Base-by-base conservation (phyloP, 345 rosid genomes). In the Clausena lansium region DNA sequence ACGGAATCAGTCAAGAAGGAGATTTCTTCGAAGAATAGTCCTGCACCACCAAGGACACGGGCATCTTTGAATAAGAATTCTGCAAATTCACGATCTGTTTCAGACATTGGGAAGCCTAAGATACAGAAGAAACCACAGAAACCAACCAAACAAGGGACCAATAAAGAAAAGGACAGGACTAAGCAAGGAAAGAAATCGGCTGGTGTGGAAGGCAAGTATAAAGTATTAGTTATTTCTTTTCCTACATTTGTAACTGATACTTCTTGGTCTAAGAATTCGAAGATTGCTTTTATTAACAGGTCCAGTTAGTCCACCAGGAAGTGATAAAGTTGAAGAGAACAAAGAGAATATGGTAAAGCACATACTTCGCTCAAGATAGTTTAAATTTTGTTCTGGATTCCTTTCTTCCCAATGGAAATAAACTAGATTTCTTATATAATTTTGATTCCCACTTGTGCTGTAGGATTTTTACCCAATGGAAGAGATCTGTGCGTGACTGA, bases 331-430 rank as follows among this genome's bases (percentile, higher is more conserved):
- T 45, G 86, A 82, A 78, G 97, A 88, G 85, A 86, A 95, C 87
- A 95, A 95, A 83, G 98, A 95, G 85, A 95, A 93, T 74, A 64
- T 83, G 95, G 95, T 93, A 86, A 83, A 80, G 50, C 14, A 7
- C 10, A 47, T 24, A 41, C 24, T 20, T 55, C 24, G 5, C 39
- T 35, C 71, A 36, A 73, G 30, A 45, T 59, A 59, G 69, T 20
- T 36, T 10, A 50, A 64, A 11, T 27, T 38, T 52, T 17, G 20
- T 17, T 52, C 1, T 15, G 57, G 57, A 19, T 52, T 0, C 4
- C 20, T 52, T 1, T 52, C 57, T 17, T 52, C 57, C 57, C 57
- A 52, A 11, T 11, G 50, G 50, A 45, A 11, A 45, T 45, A 45
- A 45, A 0, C 24, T 64, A 11, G 2, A 36, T 55, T 25, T 24